These are phyloP conservation scores for Dictyostelium firmibasis DNA, from an alignment of 78 protist genomes.

Conservation along the genomic window DNA sequence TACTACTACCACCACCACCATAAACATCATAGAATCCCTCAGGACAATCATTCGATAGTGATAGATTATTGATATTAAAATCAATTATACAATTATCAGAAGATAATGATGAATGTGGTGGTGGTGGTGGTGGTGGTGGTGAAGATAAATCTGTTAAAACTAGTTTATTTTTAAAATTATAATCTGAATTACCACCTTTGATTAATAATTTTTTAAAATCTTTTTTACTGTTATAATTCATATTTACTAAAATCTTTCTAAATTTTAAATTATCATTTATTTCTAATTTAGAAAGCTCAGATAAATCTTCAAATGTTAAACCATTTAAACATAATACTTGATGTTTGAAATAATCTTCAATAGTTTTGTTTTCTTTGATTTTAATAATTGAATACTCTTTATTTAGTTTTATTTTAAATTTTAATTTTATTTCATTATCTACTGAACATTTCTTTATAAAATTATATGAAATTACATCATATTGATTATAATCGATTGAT, in stretches of 20 bases:
- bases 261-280: neutral
- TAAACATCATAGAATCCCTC: neutral
- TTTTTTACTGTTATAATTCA: neutral
- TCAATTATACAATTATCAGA: neutral
- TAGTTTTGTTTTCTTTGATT: neutral
- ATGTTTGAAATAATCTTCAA: neutral
- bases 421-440: neutral
- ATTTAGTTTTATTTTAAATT: neutral
- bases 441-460: neutral
- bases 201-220: neutral
- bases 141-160: too few relatives aligned
- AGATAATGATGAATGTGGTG: too few relatives aligned
- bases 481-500: too few relatives aligned
- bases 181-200: too few relatives aligned
- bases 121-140: too few relatives aligned
- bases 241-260: neutral
- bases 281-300: neutral
- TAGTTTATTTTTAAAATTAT: too few relatives aligned
- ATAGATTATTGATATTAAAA: too few relatives aligned
- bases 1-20: too few relatives aligned
- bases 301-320: neutral
- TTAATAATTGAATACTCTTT: neutral
- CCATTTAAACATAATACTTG: neutral
- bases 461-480: neutral
- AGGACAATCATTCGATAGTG: neutral